phyloP scores from a whole-genome alignment of 768 basidiomycete species.

The Mycena alexandri region DNA sequence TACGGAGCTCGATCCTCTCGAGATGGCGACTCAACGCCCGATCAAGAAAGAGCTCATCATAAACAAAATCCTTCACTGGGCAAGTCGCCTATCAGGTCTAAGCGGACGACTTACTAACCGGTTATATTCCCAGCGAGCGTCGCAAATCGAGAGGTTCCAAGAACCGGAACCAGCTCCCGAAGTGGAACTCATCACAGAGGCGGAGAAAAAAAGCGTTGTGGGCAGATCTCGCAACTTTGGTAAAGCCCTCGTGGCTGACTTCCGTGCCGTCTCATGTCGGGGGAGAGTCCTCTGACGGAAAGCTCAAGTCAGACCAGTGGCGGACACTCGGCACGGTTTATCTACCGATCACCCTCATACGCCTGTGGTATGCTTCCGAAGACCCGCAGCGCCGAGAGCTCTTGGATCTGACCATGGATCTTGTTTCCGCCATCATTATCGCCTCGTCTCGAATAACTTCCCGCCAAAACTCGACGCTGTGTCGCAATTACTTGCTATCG shows the following conservation, averaged over 20 bases:
- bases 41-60: too few relatives aligned
- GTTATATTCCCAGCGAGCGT: too few relatives aligned
- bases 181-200: neutral
- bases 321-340: slow-evolving; percentile 41
- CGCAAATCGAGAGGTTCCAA: too few relatives aligned
- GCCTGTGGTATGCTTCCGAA: slow-evolving; percentile 42
- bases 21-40: too few relatives aligned
- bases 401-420: slow-evolving; percentile 45
- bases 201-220: slow-evolving; percentile 12
- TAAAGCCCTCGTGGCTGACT: slow-evolving; percentile 28
- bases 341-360: slow-evolving; percentile 44
- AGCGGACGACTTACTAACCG: too few relatives aligned
- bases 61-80: too few relatives aligned
- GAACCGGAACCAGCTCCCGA: too few relatives aligned
- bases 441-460: slow-evolving; percentile 41
- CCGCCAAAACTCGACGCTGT: neutral
- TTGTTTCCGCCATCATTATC: slow-evolving; percentile 45
- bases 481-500: neutral
- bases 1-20: too few relatives aligned
- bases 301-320: slow-evolving; percentile 52
- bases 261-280: slow-evolving; percentile 20
- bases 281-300: slow-evolving; percentile 36
- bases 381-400: slow-evolving; percentile 29
- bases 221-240: slow-evolving; percentile 9
- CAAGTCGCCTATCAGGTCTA: too few relatives aligned